Evolutionary conservation across 371 early-diverging fungal genomes (phyloP).

Genomic region (Mucor irregularis): DNA sequence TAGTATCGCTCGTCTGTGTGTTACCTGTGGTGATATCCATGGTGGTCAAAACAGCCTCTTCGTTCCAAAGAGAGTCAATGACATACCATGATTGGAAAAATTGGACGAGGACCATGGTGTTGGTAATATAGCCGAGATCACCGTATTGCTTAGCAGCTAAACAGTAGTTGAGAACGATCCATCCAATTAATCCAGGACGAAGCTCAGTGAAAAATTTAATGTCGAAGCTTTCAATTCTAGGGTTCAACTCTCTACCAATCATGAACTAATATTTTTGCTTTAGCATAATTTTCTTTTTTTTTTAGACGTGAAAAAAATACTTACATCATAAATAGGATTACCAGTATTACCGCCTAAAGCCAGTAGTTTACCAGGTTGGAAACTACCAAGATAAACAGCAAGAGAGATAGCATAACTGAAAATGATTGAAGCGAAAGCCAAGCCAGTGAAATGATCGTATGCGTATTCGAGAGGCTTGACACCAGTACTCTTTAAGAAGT

Average conservation of each 20-base stretch:
- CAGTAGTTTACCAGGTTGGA: conserved; percentile 65
- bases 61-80: conserved; percentile 83
- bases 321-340: conserved; percentile 80
- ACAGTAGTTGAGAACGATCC: conserved; percentile 76
- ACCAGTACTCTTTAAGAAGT: conserved; percentile 30
- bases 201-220: conserved; percentile 93
- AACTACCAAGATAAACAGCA: conserved; percentile 78
- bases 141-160: conserved; percentile 80
- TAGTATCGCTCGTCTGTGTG: neutral
- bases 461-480: conserved; percentile 64
- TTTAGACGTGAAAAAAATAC: conserved; percentile 1
- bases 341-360: conserved; percentile 91
- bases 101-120: conserved; percentile 75
- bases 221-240: conserved; percentile 83
- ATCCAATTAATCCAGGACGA: conserved; percentile 88
- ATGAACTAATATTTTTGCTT: conserved; percentile 49
- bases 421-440: conserved; percentile 69
- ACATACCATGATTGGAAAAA: conserved; percentile 83
- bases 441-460: conserved; percentile 73
- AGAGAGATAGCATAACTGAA: conserved; percentile 68
- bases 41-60: conserved; percentile 84
- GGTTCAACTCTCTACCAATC: conserved; percentile 88
- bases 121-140: conserved; percentile 67
- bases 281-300: neutral
- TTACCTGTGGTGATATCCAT: conserved; percentile 86